A percentile compares a stretch with the other conserved stretches of the same genome.
These are phyloP conservation scores for Phytophthora cactorum DNA, from an alignment of 352 stramenopile species.

Conservation along the genomic window DNA sequence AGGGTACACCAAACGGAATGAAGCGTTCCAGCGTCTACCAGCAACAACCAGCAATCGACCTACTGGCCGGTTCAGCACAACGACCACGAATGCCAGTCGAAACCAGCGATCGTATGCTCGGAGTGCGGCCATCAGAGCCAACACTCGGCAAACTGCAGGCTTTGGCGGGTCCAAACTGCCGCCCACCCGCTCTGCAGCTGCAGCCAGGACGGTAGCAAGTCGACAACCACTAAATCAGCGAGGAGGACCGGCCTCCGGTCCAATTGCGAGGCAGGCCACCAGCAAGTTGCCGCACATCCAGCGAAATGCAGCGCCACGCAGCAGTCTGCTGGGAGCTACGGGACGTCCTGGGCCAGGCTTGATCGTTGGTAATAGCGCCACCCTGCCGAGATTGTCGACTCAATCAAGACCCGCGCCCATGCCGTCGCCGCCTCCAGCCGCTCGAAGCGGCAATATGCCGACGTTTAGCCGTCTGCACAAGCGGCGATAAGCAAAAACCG, in stretches of 20 bases:
- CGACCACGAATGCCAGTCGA: background rate
- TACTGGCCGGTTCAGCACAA: slow-evolving; percentile 27
- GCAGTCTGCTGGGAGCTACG: background rate
- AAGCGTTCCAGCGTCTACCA: slow-evolving; percentile 50
- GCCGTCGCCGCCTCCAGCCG: slow-evolving; percentile 47
- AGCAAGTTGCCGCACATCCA: slow-evolving; percentile 32
- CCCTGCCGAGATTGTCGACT: slow-evolving; percentile 42
- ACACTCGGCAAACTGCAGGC: slow-evolving; percentile 8
- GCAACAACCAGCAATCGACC: slow-evolving; percentile 18
- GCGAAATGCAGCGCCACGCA: slow-evolving; percentile 7
- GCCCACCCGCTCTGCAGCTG: slow-evolving; percentile 4
- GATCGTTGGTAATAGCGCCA: slow-evolving; percentile 15
- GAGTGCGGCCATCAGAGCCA: slow-evolving; percentile 23
- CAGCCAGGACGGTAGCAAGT: slow-evolving; percentile 1
- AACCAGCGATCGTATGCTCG: slow-evolving; percentile 36
- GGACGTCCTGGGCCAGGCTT: slow-evolving; percentile 7
- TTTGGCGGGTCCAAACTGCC: slow-evolving; percentile 12
- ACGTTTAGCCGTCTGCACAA: slow-evolving; percentile 74
- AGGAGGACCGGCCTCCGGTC: background rate
- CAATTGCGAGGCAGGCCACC: slow-evolving; percentile 11
- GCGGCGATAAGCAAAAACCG: slow-evolving; percentile 34
- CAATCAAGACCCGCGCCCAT: slow-evolving; percentile 29
- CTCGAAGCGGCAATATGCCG: slow-evolving; percentile 50
- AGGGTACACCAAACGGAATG: slow-evolving; percentile 59
- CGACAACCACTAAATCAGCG: slow-evolving; percentile 9